Percentiles rank a stretch among this genome's conserved stretches.
Evolutionary conservation across 2,329 filamentous ascomycete genomes (phyloP).

Genomic region (Colletotrichum karsti): DNA sequence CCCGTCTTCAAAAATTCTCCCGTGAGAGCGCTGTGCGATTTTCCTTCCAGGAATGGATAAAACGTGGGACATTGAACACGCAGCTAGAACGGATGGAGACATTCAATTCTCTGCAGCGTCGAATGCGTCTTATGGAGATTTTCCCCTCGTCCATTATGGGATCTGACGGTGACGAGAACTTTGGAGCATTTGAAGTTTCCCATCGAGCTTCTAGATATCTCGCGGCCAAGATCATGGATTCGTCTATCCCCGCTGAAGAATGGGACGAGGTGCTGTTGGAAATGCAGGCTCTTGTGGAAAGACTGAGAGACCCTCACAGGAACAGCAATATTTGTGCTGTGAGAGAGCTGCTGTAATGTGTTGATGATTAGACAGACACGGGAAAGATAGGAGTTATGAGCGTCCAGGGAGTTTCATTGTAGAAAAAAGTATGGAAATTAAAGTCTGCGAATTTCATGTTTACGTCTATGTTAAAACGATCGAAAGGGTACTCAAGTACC

Average conservation of each 20-base stretch:
- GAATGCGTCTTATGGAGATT: not conserved
- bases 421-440: no score
- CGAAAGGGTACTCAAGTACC: no score
- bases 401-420: no score
- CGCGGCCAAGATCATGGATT: not conserved
- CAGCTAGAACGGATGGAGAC: not conserved
- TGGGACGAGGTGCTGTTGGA: not conserved
- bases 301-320: not conserved
- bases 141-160: not conserved
- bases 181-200: not conserved
- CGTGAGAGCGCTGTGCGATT: not conserved
- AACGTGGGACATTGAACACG: not conserved
- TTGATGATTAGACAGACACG: no score
- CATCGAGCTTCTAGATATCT: not conserved
- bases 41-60: not conserved
- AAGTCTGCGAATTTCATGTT: no score
- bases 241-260: not conserved
- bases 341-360: not conserved
- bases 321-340: not conserved
- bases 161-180: not conserved
- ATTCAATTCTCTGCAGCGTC: not conserved
- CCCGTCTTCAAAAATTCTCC: not conserved
- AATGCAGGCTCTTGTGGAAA: not conserved
- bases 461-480: no score
- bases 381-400: no score